Evolutionary conservation across 1,139 yeast species (phyloP).

Genomic region (Yamadazyma kanchanaburiensis): DNA sequence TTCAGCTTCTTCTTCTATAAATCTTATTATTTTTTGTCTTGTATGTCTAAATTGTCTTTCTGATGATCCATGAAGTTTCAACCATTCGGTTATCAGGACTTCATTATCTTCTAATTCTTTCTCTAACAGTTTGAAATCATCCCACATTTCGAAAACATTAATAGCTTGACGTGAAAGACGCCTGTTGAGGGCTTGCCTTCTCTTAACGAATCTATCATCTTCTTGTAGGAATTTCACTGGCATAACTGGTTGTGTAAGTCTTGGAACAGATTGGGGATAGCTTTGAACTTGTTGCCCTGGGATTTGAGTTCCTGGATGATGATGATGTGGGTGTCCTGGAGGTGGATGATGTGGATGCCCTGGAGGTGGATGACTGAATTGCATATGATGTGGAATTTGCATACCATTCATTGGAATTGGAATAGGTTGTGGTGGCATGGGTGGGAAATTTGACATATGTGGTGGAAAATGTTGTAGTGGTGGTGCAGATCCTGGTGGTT

Average conservation of each 20-base stretch:
- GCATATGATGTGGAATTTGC: too few relatives aligned
- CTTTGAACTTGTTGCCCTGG: constrained; percentile 1
- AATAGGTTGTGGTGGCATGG: too few relatives aligned
- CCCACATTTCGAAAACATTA: constrained; percentile 38
- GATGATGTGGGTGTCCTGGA: too few relatives aligned
- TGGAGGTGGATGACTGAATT: too few relatives aligned
- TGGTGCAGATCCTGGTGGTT: too few relatives aligned
- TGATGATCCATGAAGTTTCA: constrained; percentile 32
- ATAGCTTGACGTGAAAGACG: constrained; percentile 32
- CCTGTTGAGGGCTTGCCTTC: constrained; percentile 22
- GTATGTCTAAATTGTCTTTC: constrained; percentile 36
- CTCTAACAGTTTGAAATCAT: constrained; percentile 33
- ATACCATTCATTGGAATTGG: too few relatives aligned
- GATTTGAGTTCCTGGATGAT: too few relatives aligned
- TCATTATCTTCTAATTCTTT: constrained; percentile 24
- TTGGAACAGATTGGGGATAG: neutral
- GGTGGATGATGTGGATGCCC: too few relatives aligned
- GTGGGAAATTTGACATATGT: too few relatives aligned
- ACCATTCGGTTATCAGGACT: constrained; percentile 33
- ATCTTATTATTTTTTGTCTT: constrained; percentile 29
- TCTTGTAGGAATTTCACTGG: constrained; percentile 1
- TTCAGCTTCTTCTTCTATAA: constrained; percentile 32
- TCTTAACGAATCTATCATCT: constrained; percentile 10
- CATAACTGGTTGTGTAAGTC: too few relatives aligned
- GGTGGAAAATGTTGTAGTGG: too few relatives aligned